These are phyloP conservation scores for Yarrowia galli DNA, from an alignment of 1,139 yeast genomes.

Conservation along the genomic window DNA sequence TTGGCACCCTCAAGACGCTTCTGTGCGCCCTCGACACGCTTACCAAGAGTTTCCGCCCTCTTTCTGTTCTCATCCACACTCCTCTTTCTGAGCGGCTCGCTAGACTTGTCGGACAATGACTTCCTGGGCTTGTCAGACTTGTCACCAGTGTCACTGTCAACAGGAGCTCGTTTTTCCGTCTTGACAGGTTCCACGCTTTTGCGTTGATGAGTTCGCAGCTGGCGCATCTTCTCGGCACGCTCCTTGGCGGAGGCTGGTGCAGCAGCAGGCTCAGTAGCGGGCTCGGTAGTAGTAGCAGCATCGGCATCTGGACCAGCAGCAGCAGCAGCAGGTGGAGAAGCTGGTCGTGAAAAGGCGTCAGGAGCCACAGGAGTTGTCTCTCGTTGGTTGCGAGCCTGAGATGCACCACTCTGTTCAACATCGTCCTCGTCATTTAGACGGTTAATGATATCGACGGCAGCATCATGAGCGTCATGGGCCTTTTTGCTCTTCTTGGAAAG, in stretches of 20 bases:
- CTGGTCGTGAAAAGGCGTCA: not conserved
- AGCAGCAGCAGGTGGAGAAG: not conserved
- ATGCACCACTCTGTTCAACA: not conserved
- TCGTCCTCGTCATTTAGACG: not conserved
- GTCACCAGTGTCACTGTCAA: not conserved
- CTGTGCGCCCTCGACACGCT: not conserved
- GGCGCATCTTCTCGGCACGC: conserved; percentile 9
- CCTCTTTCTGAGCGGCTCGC: not conserved
- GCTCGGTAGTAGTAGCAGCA: not conserved
- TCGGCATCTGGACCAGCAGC: not conserved
- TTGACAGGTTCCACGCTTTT: not conserved
- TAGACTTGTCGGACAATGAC: not conserved
- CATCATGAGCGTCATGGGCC: not conserved
- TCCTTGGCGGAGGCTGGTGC: not conserved
- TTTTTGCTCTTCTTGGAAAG: not conserved
- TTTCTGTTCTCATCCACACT: not conserved
- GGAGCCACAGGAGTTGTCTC: not conserved
- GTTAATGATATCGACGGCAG: not conserved
- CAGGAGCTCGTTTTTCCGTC: not conserved
- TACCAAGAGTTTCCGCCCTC: not conserved
- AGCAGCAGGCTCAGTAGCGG: not conserved
- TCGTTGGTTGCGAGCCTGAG: not conserved
- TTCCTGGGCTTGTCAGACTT: not conserved
- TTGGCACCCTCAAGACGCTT: not conserved
- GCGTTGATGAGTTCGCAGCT: not conserved